Evolutionary conservation across 306 rosid genomes (phyloP), one percentile per base, ranked within the genome.

Genomic region (Ormosia semicastrata): DNA sequence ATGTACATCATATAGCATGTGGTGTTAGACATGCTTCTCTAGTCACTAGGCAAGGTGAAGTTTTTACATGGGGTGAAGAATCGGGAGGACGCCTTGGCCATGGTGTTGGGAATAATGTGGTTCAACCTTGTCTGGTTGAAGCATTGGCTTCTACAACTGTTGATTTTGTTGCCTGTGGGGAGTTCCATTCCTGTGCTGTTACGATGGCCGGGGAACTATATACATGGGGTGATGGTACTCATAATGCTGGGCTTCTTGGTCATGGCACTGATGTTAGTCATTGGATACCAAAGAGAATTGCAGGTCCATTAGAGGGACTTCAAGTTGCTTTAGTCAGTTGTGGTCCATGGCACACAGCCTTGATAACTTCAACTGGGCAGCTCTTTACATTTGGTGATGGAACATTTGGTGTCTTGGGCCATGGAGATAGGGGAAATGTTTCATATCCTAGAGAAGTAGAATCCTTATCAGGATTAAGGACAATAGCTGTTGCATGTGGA

Each of bases 81-180:
- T 96, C 98, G 41, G 98, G 99, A 76, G 99, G 99, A 78, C 91
- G 97, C 77, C 99, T 96, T 40, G 99, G 99, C 64, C 99, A 96
- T 83, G 99, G 99, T 66, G 97, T 91, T 71, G 96, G 92, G 77
- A 96, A 86, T 84, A 91, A 96, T 87, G 87, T 91, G 73, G 85
- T 84, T 81, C 99, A 92, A 84, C 99, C 99, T 70, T 79, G 87
- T 79, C 86, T 93, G 62, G 92, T 96, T 83, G 99, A 96, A 84
- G 89, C 98, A 1, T 75, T 96, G 83, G 86, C 94, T 81, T 87
- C 97, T 78, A 77, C 83, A 24, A 82, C 84, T 68, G 85, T 93
- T 84, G 98, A 89, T 87, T 91, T 93, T 88, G 98, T 91, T 71
- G 91, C 99, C 50, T 96, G 99, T 75, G 99, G 99, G 80, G 97